A percentile compares a stretch with the other conserved stretches of the same genome.
These are phyloP conservation scores for Phytophthora litchii DNA, from an alignment of 352 stramenopile genomes.

Conservation along the genomic window DNA sequence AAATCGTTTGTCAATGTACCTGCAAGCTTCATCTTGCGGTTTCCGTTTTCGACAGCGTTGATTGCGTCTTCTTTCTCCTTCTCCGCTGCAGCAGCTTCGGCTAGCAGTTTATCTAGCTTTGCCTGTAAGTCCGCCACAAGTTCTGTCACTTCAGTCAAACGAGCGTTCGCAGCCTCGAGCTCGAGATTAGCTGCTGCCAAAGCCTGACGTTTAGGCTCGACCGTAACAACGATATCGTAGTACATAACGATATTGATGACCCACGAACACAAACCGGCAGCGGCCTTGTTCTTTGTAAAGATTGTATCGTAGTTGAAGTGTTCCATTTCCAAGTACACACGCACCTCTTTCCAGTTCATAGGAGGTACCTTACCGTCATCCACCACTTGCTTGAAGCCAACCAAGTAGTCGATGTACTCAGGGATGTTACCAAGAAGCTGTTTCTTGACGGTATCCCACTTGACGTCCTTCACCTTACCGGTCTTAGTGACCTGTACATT, in stretches of 20 bases:
- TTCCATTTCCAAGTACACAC: slow-evolving; percentile 93
- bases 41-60: slow-evolving; percentile 91
- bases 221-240: slow-evolving; percentile 95
- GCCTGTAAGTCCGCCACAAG: slow-evolving; percentile 93
- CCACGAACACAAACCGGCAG: slow-evolving; percentile 93
- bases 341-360: slow-evolving; percentile 95
- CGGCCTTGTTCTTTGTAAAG: slow-evolving; percentile 94
- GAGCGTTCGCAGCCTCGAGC: slow-evolving; percentile 90
- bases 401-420: slow-evolving; percentile 95
- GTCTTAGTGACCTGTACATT: slow-evolving; percentile 94
- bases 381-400: slow-evolving; percentile 94
- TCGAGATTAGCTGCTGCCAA: slow-evolving; percentile 92
- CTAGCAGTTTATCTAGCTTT: slow-evolving; percentile 93
- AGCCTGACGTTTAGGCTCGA: slow-evolving; percentile 94
- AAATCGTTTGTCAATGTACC: slow-evolving; percentile 95
- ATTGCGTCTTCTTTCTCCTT: slow-evolving; percentile 94
- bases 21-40: slow-evolving; percentile 95
- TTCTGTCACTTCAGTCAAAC: slow-evolving; percentile 86
- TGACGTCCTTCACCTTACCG: slow-evolving; percentile 95
- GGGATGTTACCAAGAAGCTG: slow-evolving; percentile 94
- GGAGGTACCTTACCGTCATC: slow-evolving; percentile 93
- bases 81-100: slow-evolving; percentile 90
- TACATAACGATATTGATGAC: slow-evolving; percentile 98
- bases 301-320: slow-evolving; percentile 97
- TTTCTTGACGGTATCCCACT: slow-evolving; percentile 96